Evolutionary conservation across 495 filamentous ascomycete species (phyloP).

Genomic region (Aspergillus heteromorphus): DNA sequence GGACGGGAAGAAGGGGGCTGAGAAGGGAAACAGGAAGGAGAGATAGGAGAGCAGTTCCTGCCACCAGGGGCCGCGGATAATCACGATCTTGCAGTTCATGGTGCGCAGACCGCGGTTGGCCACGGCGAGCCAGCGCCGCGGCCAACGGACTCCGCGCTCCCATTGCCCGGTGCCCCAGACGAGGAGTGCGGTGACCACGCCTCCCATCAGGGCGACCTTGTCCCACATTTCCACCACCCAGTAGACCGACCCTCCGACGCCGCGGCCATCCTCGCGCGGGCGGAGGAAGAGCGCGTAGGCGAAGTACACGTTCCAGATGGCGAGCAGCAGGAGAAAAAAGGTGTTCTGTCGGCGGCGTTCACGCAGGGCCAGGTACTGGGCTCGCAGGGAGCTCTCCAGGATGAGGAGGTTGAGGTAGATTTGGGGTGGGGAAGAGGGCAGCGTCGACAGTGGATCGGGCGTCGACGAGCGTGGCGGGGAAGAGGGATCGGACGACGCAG

Average conservation of each 20-base stretch:
- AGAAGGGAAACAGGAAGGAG: conserved; percentile 71
- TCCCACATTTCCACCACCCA: conserved; percentile 88
- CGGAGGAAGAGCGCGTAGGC: conserved; percentile 81
- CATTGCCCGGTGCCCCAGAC: conserved; percentile 94
- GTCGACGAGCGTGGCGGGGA: conserved; percentile 38
- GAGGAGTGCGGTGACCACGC: conserved; percentile 72
- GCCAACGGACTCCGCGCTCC: conserved; percentile 93
- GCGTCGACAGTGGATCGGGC: conserved; percentile 69
- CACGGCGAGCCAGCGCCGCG: conserved; percentile 79
- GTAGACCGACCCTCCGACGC: conserved; percentile 89
- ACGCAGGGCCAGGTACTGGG: conserved; percentile 85
- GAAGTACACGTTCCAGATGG: conserved; percentile 76
- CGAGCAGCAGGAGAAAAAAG: conserved; percentile 81
- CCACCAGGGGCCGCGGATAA: conserved; percentile 80
- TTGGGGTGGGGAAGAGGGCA: conserved; percentile 90
- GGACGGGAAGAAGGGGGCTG: conserved; percentile 57
- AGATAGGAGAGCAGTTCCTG: conserved; percentile 64
- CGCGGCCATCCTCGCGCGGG: conserved; percentile 82
- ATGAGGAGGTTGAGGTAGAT: conserved; percentile 98
- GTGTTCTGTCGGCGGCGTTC: conserved; percentile 87
- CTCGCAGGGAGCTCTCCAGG: conserved; percentile 87
- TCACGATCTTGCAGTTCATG: conserved; percentile 93
- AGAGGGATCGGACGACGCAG: conserved; percentile 29
- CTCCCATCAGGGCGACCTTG: conserved; percentile 82
- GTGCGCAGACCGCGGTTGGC: conserved; percentile 83